Conservation (phyloP, 2,329 filamentous ascomycete species). For the Venturia aucupariae region DNA sequence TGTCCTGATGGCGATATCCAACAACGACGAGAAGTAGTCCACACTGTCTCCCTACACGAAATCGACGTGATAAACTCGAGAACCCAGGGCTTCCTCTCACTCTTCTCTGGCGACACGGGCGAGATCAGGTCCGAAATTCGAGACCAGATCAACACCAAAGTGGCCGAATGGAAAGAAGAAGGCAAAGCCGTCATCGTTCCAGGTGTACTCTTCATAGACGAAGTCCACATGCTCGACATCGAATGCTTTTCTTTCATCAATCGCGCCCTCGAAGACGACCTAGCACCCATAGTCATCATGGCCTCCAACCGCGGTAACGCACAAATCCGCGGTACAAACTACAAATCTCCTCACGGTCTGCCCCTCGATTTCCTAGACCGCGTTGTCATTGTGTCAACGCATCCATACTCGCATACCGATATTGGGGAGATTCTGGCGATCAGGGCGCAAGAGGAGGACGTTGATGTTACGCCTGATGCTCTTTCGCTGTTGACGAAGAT, state of each 20-base stretch:
- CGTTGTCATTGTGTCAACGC: constrained; percentile 91
- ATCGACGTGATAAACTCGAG: constrained; percentile 99
- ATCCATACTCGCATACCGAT: constrained; percentile 71
- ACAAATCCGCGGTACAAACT: constrained; percentile 85
- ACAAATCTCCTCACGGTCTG: constrained; percentile 84
- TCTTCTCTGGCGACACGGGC: constrained; percentile 96
- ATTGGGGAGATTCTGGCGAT: constrained; percentile 89
- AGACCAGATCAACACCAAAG: constrained; percentile 98
- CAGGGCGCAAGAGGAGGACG: constrained; percentile 89
- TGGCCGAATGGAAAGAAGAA: constrained; percentile 98
- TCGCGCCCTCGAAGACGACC: constrained; percentile 85
- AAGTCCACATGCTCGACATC: constrained; percentile 99
- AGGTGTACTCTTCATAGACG: constrained; percentile 94
- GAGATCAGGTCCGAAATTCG: constrained; percentile 96
- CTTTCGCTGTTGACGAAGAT: constrained; percentile 92
- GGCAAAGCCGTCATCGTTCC: constrained; percentile 98
- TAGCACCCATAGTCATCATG: constrained; percentile 98
- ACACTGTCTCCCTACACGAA: constrained; percentile 94
- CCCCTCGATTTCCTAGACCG: constrained; percentile 94
- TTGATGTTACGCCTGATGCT: constrained; percentile 82
- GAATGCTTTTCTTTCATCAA: constrained; percentile 99
- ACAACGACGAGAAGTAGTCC: constrained; percentile 91
- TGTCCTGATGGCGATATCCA: constrained; percentile 96
- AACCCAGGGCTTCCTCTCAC: constrained; percentile 93
- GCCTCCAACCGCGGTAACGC: constrained; percentile 91